Conservation (phyloP, 2,329 filamentous ascomycete genomes). For the Orbilia quercus region DNA sequence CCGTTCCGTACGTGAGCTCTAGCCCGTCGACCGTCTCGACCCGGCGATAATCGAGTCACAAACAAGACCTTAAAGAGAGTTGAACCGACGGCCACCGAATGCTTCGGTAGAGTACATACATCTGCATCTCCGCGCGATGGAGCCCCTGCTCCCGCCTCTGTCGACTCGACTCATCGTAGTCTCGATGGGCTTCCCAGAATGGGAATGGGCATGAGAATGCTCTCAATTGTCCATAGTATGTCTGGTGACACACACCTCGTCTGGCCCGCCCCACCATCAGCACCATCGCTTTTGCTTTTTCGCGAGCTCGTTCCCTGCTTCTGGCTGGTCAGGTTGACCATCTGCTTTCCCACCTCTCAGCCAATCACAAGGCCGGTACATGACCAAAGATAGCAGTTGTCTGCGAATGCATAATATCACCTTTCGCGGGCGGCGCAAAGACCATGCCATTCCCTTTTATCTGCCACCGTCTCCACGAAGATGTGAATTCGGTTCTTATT, state of each 20-base stretch:
- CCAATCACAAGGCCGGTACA: constrained; percentile 46
- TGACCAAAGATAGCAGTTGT: constrained; percentile 57
- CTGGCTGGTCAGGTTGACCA: constrained; percentile 50
- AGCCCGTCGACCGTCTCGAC: constrained; percentile 46
- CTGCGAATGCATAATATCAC: constrained; percentile 56
- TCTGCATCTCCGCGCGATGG: constrained; percentile 7
- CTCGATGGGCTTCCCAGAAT: constrained; percentile 19
- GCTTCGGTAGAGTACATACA: constrained; percentile 12
- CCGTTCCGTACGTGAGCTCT: constrained; percentile 49
- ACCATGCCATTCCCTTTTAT: constrained; percentile 48
- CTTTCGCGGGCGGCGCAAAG: constrained; percentile 54
- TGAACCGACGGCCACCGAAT: constrained; percentile 39
- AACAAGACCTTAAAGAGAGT: constrained; percentile 6
- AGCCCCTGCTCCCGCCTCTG: constrained; percentile 20
- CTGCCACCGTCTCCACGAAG: constrained; percentile 27
- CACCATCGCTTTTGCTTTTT: constrained; percentile 47
- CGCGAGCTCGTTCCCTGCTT: constrained; percentile 31
- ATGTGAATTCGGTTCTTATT: constrained; percentile 23
- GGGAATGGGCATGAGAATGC: constrained; percentile 19
- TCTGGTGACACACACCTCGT: constrained; percentile 57
- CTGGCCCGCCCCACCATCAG: constrained; percentile 56
- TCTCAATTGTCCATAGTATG: constrained; percentile 32
- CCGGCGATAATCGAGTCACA: constrained; percentile 37
- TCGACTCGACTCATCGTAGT: constrained; percentile 23
- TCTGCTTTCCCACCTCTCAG: constrained; percentile 21